Evolutionary conservation across 2,329 filamentous ascomycete genomes (phyloP), one percentile per base, ranked within the genome.

Genomic region (Thielaviopsis ethacetica): DNA sequence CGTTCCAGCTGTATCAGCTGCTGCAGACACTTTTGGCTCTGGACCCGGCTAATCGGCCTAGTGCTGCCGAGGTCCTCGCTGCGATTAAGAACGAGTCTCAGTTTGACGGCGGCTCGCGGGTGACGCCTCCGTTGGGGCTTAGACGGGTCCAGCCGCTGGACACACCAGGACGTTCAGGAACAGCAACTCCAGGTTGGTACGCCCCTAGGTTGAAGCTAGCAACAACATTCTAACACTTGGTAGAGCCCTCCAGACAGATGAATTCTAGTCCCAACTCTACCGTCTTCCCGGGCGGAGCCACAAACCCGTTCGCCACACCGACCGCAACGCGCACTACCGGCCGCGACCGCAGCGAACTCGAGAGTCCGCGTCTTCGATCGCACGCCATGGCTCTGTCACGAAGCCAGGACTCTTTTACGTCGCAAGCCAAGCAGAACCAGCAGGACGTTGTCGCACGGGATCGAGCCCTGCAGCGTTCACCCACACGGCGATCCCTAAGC

Each of bases 1-100:
- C 93, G 0, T 79, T 88, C 5, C 85, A 88, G 68, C 78, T 98
- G 0, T 98, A 97, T 70, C 81, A 82, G 53, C 83, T 95, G 58
- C 76, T 98, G 3, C 90, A 89, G 68, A 82, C 82, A 59, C 75
- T 98, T 5, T 77, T 98, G 5, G 84, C 89, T 1, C 75, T 94
- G 13, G 78, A 91, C 61, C 88, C 91, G 0, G 73, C 75, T 1
- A 81, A 90, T 59, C 78, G 93, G 6, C 93, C 93, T 0, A 88
- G 83, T 52, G 91, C 93, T 0, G 87, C 83, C 53, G 91, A 97
- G 60, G 91, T 98, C 1, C 71, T 97, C 47, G 76, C 77, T 10
- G 86, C 82, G 1, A 88, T 95, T 70, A 84, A 86, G 64, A 83
- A 80, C 44, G 84, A 87, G 72, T 80, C 70, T 64, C 72, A 68